Evolutionary conservation across 2,329 filamentous ascomycete species (phyloP).

Genomic region (Aspergillus brunneoviolaceus): DNA sequence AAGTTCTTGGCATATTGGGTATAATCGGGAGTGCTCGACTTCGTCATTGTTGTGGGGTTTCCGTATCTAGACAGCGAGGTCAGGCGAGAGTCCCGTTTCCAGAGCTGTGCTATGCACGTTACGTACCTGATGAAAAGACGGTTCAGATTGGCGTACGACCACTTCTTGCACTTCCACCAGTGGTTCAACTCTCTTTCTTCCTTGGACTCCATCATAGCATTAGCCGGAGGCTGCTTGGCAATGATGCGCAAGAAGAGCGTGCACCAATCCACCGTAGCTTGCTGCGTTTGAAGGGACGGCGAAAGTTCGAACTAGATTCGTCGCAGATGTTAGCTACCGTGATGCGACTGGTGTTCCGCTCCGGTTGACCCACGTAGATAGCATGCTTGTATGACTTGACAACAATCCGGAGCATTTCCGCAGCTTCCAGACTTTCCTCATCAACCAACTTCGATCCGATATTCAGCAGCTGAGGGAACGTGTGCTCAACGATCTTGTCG

Average conservation of each 20-base stretch:
- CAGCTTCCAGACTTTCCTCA: constrained; percentile 89
- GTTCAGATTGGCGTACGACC: constrained; percentile 97
- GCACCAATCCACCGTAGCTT: constrained; percentile 91
- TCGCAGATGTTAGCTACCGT: constrained; percentile 29
- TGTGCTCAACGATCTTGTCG: constrained; percentile 87
- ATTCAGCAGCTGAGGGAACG: constrained; percentile 81
- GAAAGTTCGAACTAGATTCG: constrained; percentile 76
- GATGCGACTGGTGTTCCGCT: background rate
- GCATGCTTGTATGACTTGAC: constrained; percentile 98
- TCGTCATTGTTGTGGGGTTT: constrained; percentile 73
- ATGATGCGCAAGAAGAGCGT: constrained; percentile 90
- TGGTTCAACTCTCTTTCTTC: constrained; percentile 90
- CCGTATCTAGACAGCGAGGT: constrained; percentile 66
- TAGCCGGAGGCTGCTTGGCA: constrained; percentile 76
- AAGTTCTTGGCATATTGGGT: constrained; percentile 86
- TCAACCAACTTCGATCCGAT: constrained; percentile 88
- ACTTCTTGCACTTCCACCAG: constrained; percentile 99
- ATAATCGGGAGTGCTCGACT: constrained; percentile 73
- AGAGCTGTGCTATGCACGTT: background rate
- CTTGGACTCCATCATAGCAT: constrained; percentile 73
- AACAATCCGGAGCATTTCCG: constrained; percentile 92
- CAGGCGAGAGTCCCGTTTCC: constrained; percentile 4
- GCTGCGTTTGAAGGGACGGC: constrained; percentile 71
- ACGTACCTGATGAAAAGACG: constrained; percentile 84
- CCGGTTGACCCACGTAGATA: constrained; percentile 70